Percentiles rank a stretch among this genome's conserved stretches.
Conservation (phyloP, 345 rosid genomes). For the Cardamine occulta region DNA sequence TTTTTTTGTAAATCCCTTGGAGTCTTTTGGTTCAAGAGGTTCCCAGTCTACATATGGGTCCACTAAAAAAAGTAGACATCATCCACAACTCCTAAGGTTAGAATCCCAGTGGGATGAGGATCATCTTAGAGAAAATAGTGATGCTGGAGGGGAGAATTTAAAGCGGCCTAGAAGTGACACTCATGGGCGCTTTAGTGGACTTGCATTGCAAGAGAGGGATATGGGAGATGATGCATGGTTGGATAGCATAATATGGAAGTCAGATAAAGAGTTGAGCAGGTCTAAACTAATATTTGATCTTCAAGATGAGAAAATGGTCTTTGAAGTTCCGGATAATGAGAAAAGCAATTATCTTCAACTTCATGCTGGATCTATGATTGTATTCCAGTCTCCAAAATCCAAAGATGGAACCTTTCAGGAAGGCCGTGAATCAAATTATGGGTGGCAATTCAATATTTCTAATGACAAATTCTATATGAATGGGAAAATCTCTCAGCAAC, state of each 20-base stretch:
- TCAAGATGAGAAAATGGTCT: conserved; percentile 93
- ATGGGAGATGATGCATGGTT: conserved; percentile 83
- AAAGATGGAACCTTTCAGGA: conserved; percentile 52
- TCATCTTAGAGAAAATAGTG: conserved; percentile 45
- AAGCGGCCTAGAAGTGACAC: conserved; percentile 51
- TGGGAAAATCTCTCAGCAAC: conserved; percentile 81
- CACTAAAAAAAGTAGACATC: conserved; percentile 49
- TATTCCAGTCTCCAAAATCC: conserved; percentile 59
- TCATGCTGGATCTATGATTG: conserved; percentile 92
- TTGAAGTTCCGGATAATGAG: conserved; percentile 73
- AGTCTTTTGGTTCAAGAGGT: conserved; percentile 57
- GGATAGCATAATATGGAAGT: conserved; percentile 81
- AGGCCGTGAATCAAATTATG: conserved; percentile 54
- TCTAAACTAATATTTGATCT: conserved; percentile 90
- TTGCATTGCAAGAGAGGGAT: conserved; percentile 59
- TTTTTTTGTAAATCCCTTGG: conserved; percentile 51
- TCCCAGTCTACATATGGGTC: conserved; percentile 38
- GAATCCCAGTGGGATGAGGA: conserved; percentile 53
- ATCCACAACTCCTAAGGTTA: conserved; percentile 94
- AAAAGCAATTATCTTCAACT: conserved; percentile 67
- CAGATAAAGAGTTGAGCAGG: conserved; percentile 49
- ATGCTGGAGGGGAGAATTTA: conserved; percentile 34
- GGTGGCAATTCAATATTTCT: conserved; percentile 90
- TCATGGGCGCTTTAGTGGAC: conserved; percentile 53
- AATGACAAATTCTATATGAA: conserved; percentile 90